phyloP scores from a whole-genome alignment of 768 basidiomycete species.

The Candolleomyces aberdarensis region DNA sequence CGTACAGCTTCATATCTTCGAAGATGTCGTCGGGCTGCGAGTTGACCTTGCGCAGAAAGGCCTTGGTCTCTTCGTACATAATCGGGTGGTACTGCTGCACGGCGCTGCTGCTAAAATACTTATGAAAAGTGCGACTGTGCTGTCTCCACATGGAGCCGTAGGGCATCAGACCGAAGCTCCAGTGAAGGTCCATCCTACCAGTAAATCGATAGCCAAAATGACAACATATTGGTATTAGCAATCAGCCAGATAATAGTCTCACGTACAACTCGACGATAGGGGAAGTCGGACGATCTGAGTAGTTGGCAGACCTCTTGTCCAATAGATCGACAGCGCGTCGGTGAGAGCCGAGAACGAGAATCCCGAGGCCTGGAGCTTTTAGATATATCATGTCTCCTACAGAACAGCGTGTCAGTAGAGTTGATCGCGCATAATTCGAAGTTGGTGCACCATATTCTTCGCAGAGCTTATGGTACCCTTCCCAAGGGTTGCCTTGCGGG shows the following conservation, averaged over 20 bases:
- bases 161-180: constrained; percentile 13
- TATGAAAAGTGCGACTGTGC: constrained; percentile 24
- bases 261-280: constrained; percentile 9
- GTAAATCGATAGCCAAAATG: too few species aligned
- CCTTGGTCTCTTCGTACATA: constrained; percentile 20
- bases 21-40: constrained; percentile 20
- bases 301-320: constrained; percentile 14
- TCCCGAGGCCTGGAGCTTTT: constrained; percentile 7
- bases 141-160: constrained; percentile 25
- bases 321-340: constrained; percentile 14
- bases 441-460: constrained; percentile 16
- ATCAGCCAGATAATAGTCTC: too few species aligned
- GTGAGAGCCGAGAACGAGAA: constrained; percentile 11
- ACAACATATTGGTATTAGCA: background rate
- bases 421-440: too few species aligned
- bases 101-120: constrained; percentile 21
- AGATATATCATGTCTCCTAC: constrained; percentile 10
- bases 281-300: constrained; percentile 22
- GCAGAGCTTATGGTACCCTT: constrained; percentile 17
- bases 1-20: constrained; percentile 19
- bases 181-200: constrained; percentile 3
- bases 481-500: constrained; percentile 18
- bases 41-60: constrained; percentile 27
- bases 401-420: background rate
- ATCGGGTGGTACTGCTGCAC: constrained; percentile 12